Conservation (phyloP, 768 basidiomycete species). For the Lactarius akahatsu region DNA sequence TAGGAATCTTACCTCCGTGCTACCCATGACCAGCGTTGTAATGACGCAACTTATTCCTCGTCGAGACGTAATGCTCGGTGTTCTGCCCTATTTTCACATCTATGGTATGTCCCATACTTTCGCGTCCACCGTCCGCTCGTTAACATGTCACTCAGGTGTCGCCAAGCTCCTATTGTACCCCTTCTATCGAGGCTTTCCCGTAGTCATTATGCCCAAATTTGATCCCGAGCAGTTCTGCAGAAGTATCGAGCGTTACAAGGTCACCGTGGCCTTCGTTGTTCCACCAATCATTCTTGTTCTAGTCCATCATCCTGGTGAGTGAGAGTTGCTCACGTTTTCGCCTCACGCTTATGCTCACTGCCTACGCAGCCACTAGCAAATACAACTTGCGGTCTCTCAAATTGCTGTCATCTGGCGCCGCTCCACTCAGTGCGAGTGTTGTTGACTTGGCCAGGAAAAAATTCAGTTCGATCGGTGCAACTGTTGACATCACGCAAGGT, state of each 20-base stretch:
- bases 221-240: conserved; percentile 67
- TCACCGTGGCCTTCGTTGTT: conserved; percentile 60
- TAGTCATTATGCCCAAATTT: conserved; percentile 65
- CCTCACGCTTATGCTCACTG: conserved; percentile 5
- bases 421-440: conserved; percentile 70
- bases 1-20: conserved; percentile 61
- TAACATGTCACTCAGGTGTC: conserved; percentile 41
- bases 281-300: conserved; percentile 85
- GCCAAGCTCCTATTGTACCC: conserved; percentile 65
- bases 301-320: conserved; percentile 63
- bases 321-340: not conserved
- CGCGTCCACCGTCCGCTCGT: conserved; percentile 48
- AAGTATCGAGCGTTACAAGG: conserved; percentile 62
- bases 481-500: conserved; percentile 54
- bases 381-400: conserved; percentile 64
- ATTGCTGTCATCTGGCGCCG: conserved; percentile 70
- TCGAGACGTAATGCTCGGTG: conserved; percentile 55
- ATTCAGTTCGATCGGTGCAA: conserved; percentile 43
- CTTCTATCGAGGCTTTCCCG: conserved; percentile 47
- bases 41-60: conserved; percentile 44
- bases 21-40: conserved; percentile 48
- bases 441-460: conserved; percentile 47
- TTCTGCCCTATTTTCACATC: conserved; percentile 62
- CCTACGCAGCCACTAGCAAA: conserved; percentile 52
- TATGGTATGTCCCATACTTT: conserved; percentile 39